phyloP scores from a whole-genome alignment of 768 basidiomycete species.

The Naganishia randhawae region DNA sequence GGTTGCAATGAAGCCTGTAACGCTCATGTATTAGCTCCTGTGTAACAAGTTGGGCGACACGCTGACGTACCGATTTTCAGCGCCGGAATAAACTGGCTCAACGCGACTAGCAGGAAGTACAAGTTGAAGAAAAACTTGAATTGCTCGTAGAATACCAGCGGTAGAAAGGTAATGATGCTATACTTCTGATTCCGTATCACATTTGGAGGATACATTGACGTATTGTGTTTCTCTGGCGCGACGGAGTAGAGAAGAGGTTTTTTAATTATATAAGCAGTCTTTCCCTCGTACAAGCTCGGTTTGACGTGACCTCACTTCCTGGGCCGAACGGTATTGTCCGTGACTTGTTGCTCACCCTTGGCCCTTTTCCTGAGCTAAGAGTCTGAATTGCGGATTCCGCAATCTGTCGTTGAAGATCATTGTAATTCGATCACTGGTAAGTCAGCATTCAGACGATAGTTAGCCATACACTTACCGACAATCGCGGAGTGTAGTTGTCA shows the following conservation, averaged over 20 bases:
- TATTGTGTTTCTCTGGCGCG: background rate
- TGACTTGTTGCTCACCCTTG: constrained; percentile 12
- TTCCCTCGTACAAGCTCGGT: background rate
- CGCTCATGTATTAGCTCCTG: background rate
- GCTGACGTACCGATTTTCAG: constrained; percentile 77
- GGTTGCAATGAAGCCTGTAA: constrained; percentile 81
- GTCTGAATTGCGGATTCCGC: constrained; percentile 14
- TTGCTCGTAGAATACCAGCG: constrained; percentile 95
- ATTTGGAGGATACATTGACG: constrained; percentile 63
- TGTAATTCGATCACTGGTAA: background rate
- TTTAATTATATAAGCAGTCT: background rate
- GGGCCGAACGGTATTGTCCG: constrained; percentile 23
- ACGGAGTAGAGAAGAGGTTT: no score
- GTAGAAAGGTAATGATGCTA: constrained; percentile 92
- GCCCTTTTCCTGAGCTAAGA: constrained; percentile 1
- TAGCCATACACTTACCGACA: background rate
- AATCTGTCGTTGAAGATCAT: background rate
- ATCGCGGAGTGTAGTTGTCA: background rate
- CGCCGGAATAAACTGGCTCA: constrained; percentile 92
- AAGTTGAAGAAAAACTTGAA: constrained; percentile 99
- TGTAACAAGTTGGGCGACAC: background rate
- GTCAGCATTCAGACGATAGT: background rate
- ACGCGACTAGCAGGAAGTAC: constrained; percentile 93
- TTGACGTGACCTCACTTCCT: constrained; percentile 7
- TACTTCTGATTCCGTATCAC: constrained; percentile 97